Conservation (phyloP, 2,329 filamentous ascomycete genomes). For the Ophiosphaerella herpotricha region DNA sequence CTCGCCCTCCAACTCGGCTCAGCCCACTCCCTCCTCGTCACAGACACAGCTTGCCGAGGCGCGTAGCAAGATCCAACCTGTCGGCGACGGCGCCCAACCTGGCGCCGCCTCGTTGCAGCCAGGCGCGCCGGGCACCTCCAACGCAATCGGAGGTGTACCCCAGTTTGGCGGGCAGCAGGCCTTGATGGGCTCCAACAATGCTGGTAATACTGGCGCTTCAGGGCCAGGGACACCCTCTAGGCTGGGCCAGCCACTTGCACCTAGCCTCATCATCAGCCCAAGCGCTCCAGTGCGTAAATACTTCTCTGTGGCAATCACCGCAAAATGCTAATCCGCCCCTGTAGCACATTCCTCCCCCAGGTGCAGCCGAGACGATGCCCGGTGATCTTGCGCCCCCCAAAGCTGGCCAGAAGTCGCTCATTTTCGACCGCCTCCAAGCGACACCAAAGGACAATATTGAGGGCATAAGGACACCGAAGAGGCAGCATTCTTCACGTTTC, state of each 20-base stretch:
- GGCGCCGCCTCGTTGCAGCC: conserved; percentile 34
- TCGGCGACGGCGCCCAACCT: conserved; percentile 36
- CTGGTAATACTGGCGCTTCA: conserved; percentile 54
- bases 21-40: conserved; percentile 83
- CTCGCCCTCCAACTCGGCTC: conserved; percentile 64
- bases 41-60: conserved; percentile 84
- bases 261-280: conserved; percentile 91
- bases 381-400: conserved; percentile 95
- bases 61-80: conserved; percentile 77
- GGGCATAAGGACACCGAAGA: conserved; percentile 90
- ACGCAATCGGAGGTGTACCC: conserved; percentile 32
- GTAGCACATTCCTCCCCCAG: conserved; percentile 89
- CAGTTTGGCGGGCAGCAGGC: conserved; percentile 42
- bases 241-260: conserved; percentile 67
- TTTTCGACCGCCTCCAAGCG: conserved; percentile 87
- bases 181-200: conserved; percentile 36
- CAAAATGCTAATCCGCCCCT: conserved; percentile 11
- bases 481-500: conserved; percentile 96
- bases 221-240: conserved; percentile 64
- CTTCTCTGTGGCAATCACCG: background rate
- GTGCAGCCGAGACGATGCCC: conserved; percentile 95
- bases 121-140: conserved; percentile 37
- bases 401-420: conserved; percentile 82
- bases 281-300: conserved; percentile 68
- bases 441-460: conserved; percentile 97